Evolutionary conservation across 257 asterid species (phyloP), one percentile per base, ranked within the genome.

Genomic region (Solanum tacnaense): DNA sequence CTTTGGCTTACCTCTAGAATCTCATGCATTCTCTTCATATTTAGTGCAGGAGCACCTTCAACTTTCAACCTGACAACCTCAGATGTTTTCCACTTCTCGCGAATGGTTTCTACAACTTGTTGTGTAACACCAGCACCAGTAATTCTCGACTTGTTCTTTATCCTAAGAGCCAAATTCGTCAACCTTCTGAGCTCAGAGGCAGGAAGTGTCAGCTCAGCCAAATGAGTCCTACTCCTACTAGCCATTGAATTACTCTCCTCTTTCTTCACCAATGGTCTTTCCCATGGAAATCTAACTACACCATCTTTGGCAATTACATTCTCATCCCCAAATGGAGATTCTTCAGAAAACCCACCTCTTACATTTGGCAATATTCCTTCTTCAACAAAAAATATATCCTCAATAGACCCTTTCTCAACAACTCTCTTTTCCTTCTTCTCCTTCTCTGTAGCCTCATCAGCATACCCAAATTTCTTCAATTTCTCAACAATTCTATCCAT

Each of bases 401-500:
- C 99, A 87, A 96, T 83, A 7, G 96, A 94, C 86, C 98, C 98
- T 89, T 93, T 97, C 62, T 95, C 98, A 74, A 93, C 90, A 86
- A 49, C 92, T 73, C 89, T 93, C 39, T 87, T 89, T 34, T 13
- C 82, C 71, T 15, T 87, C 87, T 84, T 92, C 83, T 88, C 89
- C 87, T 87, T 88, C 20, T 92, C 93, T 86, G 84, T 86, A 60
- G 86, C 92, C 91, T 93, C 98, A 91, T 96, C 99, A 56, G 92
- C 89, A 86, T 95, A 95, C 86, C 99, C 98, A 89, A 95, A 92
- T 86, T 92, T 96, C 94, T 97, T 96, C 94, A 97, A 89, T 87
- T 95, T 97, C 58, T 93, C 94, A 67, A 97, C 97, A 88, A 97
- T 97, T 84, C 97, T 95, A 89, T 97, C 97, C 99, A 95, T 97